phyloP scores from a whole-genome alignment of 768 basidiomycete species.

The Mrakia hoshinonis region DNA sequence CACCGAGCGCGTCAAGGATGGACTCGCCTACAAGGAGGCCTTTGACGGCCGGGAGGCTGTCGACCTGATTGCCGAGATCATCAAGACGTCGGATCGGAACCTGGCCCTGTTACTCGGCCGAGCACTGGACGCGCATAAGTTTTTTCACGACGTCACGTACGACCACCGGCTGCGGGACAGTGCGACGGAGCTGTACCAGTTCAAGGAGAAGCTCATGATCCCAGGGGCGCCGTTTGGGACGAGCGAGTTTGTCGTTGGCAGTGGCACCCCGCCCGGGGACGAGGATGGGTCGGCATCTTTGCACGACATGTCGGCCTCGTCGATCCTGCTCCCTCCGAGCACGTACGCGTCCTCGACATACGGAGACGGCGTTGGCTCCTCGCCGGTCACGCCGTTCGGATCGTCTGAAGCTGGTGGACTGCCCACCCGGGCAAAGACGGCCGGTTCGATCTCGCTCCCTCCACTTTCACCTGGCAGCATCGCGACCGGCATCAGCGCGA shows the following conservation, averaged over 20 bases:
- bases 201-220: constrained; percentile 44
- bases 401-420: neutral
- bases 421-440: neutral
- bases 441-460: neutral
- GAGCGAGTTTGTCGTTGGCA: constrained; percentile 32
- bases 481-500: neutral
- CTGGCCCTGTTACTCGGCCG: constrained; percentile 89
- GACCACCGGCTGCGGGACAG: constrained; percentile 91
- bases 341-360: constrained; percentile 4
- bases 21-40: constrained; percentile 87
- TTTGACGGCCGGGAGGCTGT: constrained; percentile 97
- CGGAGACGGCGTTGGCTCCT: neutral
- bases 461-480: constrained; percentile 5
- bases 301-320: constrained; percentile 9
- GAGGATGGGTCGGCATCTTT: constrained; percentile 32
- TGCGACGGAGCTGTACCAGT: constrained; percentile 82
- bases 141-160: constrained; percentile 98
- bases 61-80: constrained; percentile 92
- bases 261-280: constrained; percentile 31
- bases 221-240: constrained; percentile 25
- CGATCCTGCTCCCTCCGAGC: neutral
- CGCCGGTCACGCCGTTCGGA: neutral
- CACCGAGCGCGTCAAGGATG: constrained; percentile 80
- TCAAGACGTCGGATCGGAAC: constrained; percentile 96
- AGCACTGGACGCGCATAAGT: constrained; percentile 94